phyloP scores from a whole-genome alignment of 306 rosid species.

The Vachellia collinsii region DNA sequence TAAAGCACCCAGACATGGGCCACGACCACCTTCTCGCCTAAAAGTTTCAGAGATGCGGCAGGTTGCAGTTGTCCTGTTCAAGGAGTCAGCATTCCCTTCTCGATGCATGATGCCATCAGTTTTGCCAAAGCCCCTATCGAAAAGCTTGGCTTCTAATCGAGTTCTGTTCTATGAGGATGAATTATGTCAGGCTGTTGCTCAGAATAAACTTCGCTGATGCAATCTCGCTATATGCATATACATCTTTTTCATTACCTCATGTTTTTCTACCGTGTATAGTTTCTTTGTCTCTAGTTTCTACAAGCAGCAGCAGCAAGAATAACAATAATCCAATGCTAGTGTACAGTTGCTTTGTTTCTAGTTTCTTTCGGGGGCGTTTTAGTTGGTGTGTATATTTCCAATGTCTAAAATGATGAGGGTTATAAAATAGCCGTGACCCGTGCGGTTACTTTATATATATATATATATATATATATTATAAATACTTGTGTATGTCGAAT shows the following conservation, averaged over 20 bases:
- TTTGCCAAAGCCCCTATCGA: slow-evolving; percentile 77
- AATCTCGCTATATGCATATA: background rate
- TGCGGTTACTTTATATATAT: slow-evolving; percentile 41
- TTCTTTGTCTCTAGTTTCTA: slow-evolving; percentile 33
- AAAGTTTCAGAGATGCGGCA: slow-evolving; percentile 85
- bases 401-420: slow-evolving; percentile 45
- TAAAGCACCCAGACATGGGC: slow-evolving; percentile 93
- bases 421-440: slow-evolving; percentile 44
- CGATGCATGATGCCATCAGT: slow-evolving; percentile 76
- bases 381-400: slow-evolving; percentile 62
- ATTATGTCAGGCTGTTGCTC: slow-evolving; percentile 94
- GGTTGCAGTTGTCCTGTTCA: slow-evolving; percentile 93
- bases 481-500: slow-evolving; percentile 57
- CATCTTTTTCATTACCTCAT: slow-evolving; percentile 13
- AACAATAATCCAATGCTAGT: slow-evolving; percentile 48
- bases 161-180: slow-evolving; percentile 96
- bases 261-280: slow-evolving; percentile 54
- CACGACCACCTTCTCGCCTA: slow-evolving; percentile 90
- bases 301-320: slow-evolving; percentile 42
- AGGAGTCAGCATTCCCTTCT: slow-evolving; percentile 72
- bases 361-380: slow-evolving; percentile 55
- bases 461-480: slow-evolving; percentile 33
- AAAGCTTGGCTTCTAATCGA: slow-evolving; percentile 85
- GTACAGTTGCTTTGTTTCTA: slow-evolving; percentile 46
- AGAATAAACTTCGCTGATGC: slow-evolving; percentile 80